Conservation (phyloP, 2,329 filamentous ascomycete genomes). For the Leptographium procerum region DNA sequence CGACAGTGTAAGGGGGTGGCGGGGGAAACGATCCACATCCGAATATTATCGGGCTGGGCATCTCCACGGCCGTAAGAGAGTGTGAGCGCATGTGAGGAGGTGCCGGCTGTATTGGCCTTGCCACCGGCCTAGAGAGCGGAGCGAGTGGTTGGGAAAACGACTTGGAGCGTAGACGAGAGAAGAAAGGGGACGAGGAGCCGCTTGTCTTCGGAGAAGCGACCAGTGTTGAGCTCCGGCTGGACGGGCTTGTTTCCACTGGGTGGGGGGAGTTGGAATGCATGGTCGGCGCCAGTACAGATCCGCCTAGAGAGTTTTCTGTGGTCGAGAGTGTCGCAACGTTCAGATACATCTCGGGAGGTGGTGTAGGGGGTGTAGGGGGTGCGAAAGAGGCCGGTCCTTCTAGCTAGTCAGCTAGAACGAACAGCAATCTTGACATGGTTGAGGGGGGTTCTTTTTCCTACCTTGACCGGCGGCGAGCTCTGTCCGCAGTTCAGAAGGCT, state of each 20-base stretch:
- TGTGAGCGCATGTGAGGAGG: background rate
- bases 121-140: background rate
- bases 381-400: background rate
- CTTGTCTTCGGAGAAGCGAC: conserved; percentile 5
- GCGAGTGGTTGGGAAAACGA: conserved; percentile 19
- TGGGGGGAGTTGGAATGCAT: background rate
- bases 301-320: too few species aligned
- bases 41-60: background rate
- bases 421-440: background rate
- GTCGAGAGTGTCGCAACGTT: background rate
- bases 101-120: background rate
- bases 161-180: conserved; percentile 30
- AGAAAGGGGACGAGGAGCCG: conserved; percentile 38
- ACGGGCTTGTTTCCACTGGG: too few species aligned
- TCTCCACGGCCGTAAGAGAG: conserved; percentile 15
- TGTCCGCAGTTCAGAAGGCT: background rate
- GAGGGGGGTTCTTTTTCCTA: background rate
- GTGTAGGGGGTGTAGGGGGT: background rate
- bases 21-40: background rate
- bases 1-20: background rate
- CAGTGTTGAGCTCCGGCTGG: background rate
- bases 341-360: background rate
- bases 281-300: background rate
- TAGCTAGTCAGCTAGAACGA: background rate
- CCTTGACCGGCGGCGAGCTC: background rate